Evolutionary conservation across 306 rosid genomes (phyloP).

Genomic region (Casuarina cunninghamiana): DNA sequence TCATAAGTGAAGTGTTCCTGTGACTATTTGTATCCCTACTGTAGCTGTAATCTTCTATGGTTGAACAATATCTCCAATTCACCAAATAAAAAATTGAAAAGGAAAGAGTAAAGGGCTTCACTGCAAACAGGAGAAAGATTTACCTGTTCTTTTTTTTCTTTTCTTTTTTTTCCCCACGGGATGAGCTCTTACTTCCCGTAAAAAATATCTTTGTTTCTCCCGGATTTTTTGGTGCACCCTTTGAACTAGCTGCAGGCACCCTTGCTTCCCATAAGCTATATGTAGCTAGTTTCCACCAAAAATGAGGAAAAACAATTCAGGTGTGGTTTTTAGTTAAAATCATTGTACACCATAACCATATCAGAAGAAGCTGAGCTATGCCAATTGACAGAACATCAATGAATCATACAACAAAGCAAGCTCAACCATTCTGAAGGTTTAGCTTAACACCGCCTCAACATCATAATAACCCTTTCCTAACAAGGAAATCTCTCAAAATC

Average conservation of each 20-base stretch:
- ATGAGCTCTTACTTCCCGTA: constrained; percentile 40
- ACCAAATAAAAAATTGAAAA: background rate
- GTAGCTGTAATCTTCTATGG: background rate
- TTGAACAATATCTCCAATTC: background rate
- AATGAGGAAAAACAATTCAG: background rate
- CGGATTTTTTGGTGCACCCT: constrained; percentile 70
- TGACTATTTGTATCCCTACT: background rate
- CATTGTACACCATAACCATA: background rate
- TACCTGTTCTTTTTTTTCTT: constrained; percentile 53
- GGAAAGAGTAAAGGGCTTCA: background rate
- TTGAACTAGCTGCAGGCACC: constrained; percentile 90
- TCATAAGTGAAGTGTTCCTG: background rate
- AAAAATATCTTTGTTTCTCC: constrained; percentile 68
- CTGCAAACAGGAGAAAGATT: background rate
- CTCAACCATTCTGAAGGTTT: background rate
- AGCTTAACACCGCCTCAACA: background rate
- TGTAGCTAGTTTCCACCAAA: constrained; percentile 17
- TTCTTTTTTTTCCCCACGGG: constrained; percentile 49
- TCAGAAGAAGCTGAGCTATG: background rate
- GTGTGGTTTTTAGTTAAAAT: background rate
- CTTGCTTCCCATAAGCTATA: constrained; percentile 70
- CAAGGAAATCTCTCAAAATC: background rate
- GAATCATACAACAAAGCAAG: background rate
- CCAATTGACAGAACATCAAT: background rate
- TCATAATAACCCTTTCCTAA: background rate